Evolutionary conservation across 2,329 filamentous ascomycete species (phyloP).

Genomic region (Knoxdaviesia proteae): DNA sequence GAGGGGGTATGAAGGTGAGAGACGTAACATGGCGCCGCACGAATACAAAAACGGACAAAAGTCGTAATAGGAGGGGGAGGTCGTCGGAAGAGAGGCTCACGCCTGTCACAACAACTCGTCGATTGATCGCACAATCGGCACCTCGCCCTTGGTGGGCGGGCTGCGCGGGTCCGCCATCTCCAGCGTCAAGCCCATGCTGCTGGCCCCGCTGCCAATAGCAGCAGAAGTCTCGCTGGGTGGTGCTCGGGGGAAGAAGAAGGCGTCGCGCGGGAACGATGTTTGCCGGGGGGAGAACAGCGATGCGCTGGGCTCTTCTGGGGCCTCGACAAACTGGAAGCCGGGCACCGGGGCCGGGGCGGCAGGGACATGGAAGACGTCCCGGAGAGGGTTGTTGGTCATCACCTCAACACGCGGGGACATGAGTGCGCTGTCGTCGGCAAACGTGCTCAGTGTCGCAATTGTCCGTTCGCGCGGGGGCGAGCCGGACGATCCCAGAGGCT

Average conservation of each 20-base stretch:
- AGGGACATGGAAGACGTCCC: slow-evolving; percentile 11
- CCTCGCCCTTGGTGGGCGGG: slow-evolving; percentile 52
- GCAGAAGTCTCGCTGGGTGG: slow-evolving; percentile 7
- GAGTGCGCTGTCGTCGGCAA: slow-evolving; percentile 29
- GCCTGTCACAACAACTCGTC: slow-evolving; percentile 46
- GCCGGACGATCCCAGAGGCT: too few species aligned
- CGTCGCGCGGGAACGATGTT: slow-evolving; percentile 31
- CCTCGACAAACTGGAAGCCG: slow-evolving; percentile 31
- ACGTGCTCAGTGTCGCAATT: not conserved
- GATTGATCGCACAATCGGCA: slow-evolving; percentile 58
- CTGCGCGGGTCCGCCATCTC: slow-evolving; percentile 46
- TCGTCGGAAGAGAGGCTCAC: not conserved
- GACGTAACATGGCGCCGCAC: not conserved
- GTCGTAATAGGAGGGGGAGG: not conserved
- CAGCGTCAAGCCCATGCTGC: too few species aligned
- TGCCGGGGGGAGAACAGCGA: slow-evolving; percentile 31
- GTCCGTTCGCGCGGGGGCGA: not conserved
- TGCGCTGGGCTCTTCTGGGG: slow-evolving; percentile 28
- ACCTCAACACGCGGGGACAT: slow-evolving; percentile 53
- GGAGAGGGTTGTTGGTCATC: slow-evolving; percentile 50
- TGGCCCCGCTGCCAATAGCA: too few species aligned
- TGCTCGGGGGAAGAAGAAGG: slow-evolving; percentile 28
- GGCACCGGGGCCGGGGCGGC: slow-evolving; percentile 8
- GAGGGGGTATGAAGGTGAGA: not conserved
- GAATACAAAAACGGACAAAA: not conserved